Conservation (phyloP, 2,329 filamentous ascomycete species). For the Onygena corvina region DNA sequence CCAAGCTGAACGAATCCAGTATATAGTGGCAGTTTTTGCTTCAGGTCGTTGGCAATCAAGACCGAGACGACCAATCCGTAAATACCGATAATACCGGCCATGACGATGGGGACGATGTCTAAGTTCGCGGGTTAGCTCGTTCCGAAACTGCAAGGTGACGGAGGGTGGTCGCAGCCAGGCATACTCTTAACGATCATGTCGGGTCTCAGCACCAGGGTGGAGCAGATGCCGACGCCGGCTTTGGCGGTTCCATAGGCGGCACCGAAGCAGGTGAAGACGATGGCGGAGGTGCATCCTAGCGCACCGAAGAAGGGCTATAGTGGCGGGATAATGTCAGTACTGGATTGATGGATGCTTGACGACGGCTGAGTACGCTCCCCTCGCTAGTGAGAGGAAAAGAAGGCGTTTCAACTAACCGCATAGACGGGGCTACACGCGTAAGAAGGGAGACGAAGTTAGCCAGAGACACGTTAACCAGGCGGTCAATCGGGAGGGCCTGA, state of each 20-base stretch:
- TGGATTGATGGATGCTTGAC: neutral
- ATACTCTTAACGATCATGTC: constrained; percentile 99
- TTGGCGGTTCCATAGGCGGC: constrained; percentile 98
- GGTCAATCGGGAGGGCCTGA: too few species aligned
- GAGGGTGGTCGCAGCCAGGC: constrained; percentile 33
- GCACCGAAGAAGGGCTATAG: constrained; percentile 81
- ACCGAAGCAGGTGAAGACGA: constrained; percentile 92
- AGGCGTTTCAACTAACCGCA: constrained; percentile 64
- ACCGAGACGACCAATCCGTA: constrained; percentile 85
- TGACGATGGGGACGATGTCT: constrained; percentile 99
- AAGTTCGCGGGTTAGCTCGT: constrained; percentile 13
- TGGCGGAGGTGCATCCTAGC: constrained; percentile 90
- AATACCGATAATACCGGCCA: constrained; percentile 99
- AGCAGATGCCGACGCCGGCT: constrained; percentile 95
- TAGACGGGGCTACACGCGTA: constrained; percentile 68
- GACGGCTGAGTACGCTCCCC: neutral
- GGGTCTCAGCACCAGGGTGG: constrained; percentile 95
- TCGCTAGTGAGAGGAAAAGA: neutral
- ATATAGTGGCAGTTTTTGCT: constrained; percentile 60
- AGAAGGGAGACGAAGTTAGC: neutral
- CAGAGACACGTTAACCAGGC: too few species aligned
- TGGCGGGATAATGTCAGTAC: constrained; percentile 6
- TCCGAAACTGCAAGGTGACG: neutral
- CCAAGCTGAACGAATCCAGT: constrained; percentile 78
- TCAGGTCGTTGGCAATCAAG: constrained; percentile 68